Conservation (phyloP, 768 basidiomycete species). For the Grammothele lineata region DNA sequence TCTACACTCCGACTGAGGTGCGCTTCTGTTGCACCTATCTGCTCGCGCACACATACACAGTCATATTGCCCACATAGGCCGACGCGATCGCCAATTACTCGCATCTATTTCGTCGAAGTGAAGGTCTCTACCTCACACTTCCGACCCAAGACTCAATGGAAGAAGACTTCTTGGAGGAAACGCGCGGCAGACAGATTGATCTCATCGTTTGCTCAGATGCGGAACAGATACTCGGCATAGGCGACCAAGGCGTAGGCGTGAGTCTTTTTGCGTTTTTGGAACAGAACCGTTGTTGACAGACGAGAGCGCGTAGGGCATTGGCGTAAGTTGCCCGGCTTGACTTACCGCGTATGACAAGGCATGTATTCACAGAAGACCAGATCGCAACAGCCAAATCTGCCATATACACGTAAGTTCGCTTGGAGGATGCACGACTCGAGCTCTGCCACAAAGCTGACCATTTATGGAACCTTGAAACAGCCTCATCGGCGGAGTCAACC, state of each 20-base stretch:
- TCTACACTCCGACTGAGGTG: slow-evolving; percentile 82
- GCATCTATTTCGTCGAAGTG: slow-evolving; percentile 73
- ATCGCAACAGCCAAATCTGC: slow-evolving; percentile 76
- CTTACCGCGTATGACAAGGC: too few species aligned
- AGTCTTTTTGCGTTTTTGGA: slow-evolving; percentile 6
- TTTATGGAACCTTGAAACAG: slow-evolving; percentile 28
- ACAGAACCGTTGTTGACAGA: not conserved
- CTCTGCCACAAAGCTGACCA: not conserved
- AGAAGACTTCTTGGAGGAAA: slow-evolving; percentile 68
- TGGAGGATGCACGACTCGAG: too few species aligned
- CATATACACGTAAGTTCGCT: slow-evolving; percentile 71
- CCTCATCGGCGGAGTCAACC: slow-evolving; percentile 63
- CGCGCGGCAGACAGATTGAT: slow-evolving; percentile 59
- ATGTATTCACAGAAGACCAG: slow-evolving; percentile 29
- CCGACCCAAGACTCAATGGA: slow-evolving; percentile 64
- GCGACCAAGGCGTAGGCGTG: slow-evolving; percentile 71
- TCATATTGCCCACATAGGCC: slow-evolving; percentile 38
- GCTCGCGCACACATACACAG: too few species aligned
- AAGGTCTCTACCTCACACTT: slow-evolving; percentile 71
- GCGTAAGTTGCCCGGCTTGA: slow-evolving; percentile 23
- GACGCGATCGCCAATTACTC: slow-evolving; percentile 83
- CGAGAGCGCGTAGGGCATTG: slow-evolving; percentile 28
- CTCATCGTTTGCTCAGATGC: slow-evolving; percentile 82
- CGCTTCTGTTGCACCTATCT: slow-evolving; percentile 17
- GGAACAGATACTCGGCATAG: slow-evolving; percentile 80